Conservation (phyloP, 768 basidiomycete genomes). For the Xanthoconium stramineum region DNA sequence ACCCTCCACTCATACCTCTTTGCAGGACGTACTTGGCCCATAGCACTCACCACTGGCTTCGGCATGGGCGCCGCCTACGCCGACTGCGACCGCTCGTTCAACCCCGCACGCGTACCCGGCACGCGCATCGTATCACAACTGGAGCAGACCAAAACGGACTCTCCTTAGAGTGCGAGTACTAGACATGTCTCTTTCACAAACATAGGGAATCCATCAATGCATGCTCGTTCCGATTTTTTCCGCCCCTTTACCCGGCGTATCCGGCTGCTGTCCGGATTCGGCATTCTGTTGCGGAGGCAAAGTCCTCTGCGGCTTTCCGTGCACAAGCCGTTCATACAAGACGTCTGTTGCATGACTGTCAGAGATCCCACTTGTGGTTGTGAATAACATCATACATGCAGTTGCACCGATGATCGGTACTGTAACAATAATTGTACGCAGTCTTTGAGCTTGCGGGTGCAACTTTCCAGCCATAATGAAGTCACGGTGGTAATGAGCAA, state of each 20-base stretch:
- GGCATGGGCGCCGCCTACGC: constrained; percentile 85
- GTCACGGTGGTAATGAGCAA: no score
- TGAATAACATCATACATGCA: constrained; percentile 47
- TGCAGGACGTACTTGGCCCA: constrained; percentile 88
- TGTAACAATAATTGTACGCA: constrained; percentile 57
- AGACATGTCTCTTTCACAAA: background rate
- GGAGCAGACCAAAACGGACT: constrained; percentile 23
- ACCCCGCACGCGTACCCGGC: constrained; percentile 84
- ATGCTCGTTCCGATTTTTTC: constrained; percentile 18
- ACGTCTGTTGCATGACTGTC: constrained; percentile 43
- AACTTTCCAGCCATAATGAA: constrained; percentile 31
- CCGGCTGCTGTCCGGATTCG: constrained; percentile 6
- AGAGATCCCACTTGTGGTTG: constrained; percentile 1
- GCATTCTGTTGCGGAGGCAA: constrained; percentile 23
- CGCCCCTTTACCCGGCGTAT: constrained; percentile 1
- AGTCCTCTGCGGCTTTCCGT: constrained; percentile 47
- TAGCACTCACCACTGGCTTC: constrained; percentile 82
- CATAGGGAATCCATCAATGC: no score
- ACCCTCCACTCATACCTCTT: constrained; percentile 7
- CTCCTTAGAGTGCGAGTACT: background rate
- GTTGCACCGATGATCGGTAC: constrained; percentile 64
- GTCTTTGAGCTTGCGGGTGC: constrained; percentile 42
- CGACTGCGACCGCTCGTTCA: constrained; percentile 92
- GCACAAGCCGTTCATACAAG: constrained; percentile 60
- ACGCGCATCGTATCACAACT: constrained; percentile 60